Evolutionary conservation across 345 rosid species (phyloP).

Genomic region (Corchorus capsularis): DNA sequence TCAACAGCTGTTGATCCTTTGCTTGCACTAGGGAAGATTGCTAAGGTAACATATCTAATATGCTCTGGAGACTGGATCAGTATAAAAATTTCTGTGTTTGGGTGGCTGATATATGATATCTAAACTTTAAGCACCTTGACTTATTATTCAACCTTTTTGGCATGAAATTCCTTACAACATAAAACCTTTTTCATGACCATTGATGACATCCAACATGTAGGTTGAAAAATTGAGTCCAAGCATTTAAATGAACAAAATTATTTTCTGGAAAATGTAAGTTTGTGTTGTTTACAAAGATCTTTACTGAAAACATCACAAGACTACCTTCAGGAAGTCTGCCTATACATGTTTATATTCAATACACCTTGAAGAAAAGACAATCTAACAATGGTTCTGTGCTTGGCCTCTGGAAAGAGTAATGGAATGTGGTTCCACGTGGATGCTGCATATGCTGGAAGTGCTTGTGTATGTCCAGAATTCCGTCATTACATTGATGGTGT

Average conservation of each 20-base stretch:
- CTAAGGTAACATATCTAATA: slow-evolving; percentile 51
- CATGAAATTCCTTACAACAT: background rate
- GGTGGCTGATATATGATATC: slow-evolving; percentile 1
- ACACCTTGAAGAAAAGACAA: background rate
- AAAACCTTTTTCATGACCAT: background rate
- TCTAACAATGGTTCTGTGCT: slow-evolving; percentile 6
- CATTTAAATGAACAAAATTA: background rate
- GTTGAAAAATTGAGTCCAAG: background rate
- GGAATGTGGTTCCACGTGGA: slow-evolving; percentile 88
- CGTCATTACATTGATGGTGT: slow-evolving; percentile 74
- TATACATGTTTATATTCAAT: background rate
- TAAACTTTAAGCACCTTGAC: background rate
- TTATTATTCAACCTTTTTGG: background rate
- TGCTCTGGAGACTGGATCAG: slow-evolving; percentile 6
- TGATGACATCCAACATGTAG: background rate
- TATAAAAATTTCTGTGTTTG: background rate
- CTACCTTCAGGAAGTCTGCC: background rate
- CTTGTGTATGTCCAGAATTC: slow-evolving; percentile 88
- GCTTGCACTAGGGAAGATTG: slow-evolving; percentile 59
- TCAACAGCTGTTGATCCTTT: slow-evolving; percentile 88
- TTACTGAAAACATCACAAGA: background rate
- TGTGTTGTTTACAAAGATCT: background rate
- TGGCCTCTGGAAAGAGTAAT: slow-evolving; percentile 49
- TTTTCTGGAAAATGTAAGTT: background rate
- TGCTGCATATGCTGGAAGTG: slow-evolving; percentile 96